Evolutionary conservation across 2,329 filamentous ascomycete species (phyloP).

Genomic region (Dothistroma septosporum): DNA sequence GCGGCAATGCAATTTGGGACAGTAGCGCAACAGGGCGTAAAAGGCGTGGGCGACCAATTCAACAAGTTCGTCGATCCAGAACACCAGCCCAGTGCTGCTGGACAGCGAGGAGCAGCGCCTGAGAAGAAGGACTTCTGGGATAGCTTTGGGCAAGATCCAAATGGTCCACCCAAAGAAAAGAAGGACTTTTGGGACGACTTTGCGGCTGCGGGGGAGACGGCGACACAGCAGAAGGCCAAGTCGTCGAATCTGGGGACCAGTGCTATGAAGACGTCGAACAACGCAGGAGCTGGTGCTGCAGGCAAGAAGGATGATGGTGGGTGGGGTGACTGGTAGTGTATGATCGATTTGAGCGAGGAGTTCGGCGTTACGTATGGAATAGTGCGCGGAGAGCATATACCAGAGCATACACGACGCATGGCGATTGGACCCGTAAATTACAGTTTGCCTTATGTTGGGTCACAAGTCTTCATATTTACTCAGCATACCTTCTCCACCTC

Average conservation of each 20-base stretch:
- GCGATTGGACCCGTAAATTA: too few relatives aligned
- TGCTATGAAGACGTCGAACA: constrained; percentile 54
- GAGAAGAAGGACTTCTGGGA: constrained; percentile 88
- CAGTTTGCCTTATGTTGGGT: too few relatives aligned
- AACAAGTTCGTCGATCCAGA: constrained; percentile 74
- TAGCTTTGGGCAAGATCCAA: constrained; percentile 68
- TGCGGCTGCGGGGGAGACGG: constrained; percentile 34
- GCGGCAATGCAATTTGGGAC: constrained; percentile 47
- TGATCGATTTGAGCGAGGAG: constrained; percentile 14
- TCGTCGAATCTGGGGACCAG: constrained; percentile 58
- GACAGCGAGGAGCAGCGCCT: constrained; percentile 42
- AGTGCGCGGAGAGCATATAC: background rate
- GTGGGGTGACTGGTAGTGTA: constrained; percentile 52
- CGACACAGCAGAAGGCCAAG: constrained; percentile 33
- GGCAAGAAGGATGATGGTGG: constrained; percentile 50
- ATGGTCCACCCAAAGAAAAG: constrained; percentile 46
- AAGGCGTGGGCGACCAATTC: constrained; percentile 73
- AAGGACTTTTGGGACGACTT: constrained; percentile 53
- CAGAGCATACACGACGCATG: too few relatives aligned
- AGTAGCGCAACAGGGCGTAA: constrained; percentile 63
- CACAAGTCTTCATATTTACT: background rate
- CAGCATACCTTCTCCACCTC: constrained; percentile 30
- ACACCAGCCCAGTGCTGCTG: constrained; percentile 11
- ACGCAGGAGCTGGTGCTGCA: constrained; percentile 25
- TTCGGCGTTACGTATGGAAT: constrained; percentile 14